Percentiles rank a stretch among this genome's conserved stretches.
Evolutionary conservation across 148 eudicot species (phyloP).

Genomic region (Fagopyrum homotropicum): DNA sequence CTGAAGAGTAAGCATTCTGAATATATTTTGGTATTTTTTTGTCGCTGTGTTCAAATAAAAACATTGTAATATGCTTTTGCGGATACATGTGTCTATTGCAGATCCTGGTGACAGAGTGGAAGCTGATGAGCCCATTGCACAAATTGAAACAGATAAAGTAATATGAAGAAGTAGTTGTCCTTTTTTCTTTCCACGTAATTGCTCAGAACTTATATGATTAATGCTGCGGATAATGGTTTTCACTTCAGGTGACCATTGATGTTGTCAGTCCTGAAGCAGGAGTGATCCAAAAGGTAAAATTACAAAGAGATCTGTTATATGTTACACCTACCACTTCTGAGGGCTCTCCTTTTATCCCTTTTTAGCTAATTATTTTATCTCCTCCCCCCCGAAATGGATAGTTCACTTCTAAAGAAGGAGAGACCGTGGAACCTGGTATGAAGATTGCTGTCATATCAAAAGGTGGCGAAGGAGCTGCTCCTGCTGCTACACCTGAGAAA

Average conservation of each 20-base stretch:
- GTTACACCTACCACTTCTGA: neutral
- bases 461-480: constrained; percentile 49
- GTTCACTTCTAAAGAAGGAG: constrained; percentile 90
- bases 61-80: neutral
- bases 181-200: neutral
- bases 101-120: constrained; percentile 66
- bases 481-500: constrained; percentile 48
- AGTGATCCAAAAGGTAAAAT: constrained; percentile 56
- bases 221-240: neutral
- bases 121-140: constrained; percentile 90
- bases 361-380: neutral
- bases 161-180: neutral
- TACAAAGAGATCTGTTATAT: neutral
- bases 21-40: neutral
- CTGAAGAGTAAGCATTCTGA: constrained; percentile 26
- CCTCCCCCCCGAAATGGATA: constrained; percentile 13
- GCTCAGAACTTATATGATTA: neutral
- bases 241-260: constrained; percentile 70
- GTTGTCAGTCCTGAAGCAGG: constrained; percentile 95
- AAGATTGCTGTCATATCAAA: constrained; percentile 76
- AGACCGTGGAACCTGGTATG: constrained; percentile 87
- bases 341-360: neutral
- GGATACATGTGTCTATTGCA: constrained; percentile 13
- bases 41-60: neutral
- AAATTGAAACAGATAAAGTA: constrained; percentile 95